Evolutionary conservation across 805 yeast species (phyloP).

Genomic region (Yamadazyma takamatsuzukensis): DNA sequence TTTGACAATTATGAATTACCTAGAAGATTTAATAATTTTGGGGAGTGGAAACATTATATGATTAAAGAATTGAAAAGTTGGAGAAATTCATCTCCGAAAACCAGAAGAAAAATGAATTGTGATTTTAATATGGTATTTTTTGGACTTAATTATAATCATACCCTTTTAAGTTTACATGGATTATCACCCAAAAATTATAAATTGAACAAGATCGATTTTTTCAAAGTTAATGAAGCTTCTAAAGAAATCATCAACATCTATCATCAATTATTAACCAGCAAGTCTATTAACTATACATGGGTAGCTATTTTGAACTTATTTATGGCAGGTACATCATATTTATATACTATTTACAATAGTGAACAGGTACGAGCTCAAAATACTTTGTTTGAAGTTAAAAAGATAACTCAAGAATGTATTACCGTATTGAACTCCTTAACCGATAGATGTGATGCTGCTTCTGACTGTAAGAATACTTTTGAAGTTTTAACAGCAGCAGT

Average conservation of each 20-base stretch:
- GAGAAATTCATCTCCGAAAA: conserved; percentile 55
- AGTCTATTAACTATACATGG: conserved; percentile 82
- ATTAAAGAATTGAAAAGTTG: conserved; percentile 55
- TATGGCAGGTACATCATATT: conserved; percentile 83
- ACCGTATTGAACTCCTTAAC: conserved; percentile 56
- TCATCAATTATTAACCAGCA: conserved; percentile 50
- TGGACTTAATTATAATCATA: conserved; percentile 71
- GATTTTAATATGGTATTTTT: conserved; percentile 70
- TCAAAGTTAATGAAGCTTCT: conserved; percentile 59
- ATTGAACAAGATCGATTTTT: conserved; percentile 50
- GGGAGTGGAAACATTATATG: conserved; percentile 62
- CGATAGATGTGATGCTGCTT: conserved; percentile 77
- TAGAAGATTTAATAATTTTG: conserved; percentile 47
- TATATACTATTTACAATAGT: conserved; percentile 73
- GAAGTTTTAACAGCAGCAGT: conserved; percentile 72
- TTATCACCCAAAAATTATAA: conserved; percentile 66
- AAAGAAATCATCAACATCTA: conserved; percentile 65
- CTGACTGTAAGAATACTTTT: conserved; percentile 65
- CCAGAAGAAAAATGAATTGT: conserved; percentile 61
- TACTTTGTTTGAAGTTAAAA: conserved; percentile 40
- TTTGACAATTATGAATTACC: conserved; percentile 75
- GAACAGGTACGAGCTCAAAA: conserved; percentile 47
- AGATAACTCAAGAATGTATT: conserved; percentile 52
- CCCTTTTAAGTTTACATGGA: conserved; percentile 70
- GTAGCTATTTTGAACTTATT: conserved; percentile 86